These are phyloP conservation scores for Lophiostoma macrostomum DNA, from an alignment of 495 filamentous ascomycete species.

Conservation along the genomic window DNA sequence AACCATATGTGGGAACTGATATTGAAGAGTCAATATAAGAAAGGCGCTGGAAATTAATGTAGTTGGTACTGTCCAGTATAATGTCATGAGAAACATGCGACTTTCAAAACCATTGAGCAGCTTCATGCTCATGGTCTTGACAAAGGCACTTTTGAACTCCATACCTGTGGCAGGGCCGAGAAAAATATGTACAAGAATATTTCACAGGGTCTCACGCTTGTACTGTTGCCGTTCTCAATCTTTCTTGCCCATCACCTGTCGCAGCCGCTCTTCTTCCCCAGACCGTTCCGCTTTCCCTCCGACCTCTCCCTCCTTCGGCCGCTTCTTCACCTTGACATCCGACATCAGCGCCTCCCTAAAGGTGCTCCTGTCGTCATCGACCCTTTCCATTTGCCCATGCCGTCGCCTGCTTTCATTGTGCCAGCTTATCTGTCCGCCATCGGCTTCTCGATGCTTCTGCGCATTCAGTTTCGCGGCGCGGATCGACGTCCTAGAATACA, in stretches of 20 bases:
- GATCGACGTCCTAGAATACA: conserved; percentile 47
- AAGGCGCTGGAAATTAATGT: too few relatives aligned
- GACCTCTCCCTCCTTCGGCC: neutral
- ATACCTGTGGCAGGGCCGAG: too few relatives aligned
- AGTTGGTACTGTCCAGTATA: too few relatives aligned
- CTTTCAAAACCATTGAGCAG: too few relatives aligned
- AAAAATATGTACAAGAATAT: too few relatives aligned
- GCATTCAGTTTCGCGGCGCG: conserved; percentile 46
- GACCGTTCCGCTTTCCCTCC: conserved; percentile 13
- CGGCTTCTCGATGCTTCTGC: conserved; percentile 40
- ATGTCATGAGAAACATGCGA: too few relatives aligned
- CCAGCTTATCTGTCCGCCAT: conserved; percentile 41
- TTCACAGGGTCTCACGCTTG: too few relatives aligned
- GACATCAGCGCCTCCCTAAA: conserved; percentile 30
- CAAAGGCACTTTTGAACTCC: too few relatives aligned
- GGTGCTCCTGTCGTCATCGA: conserved; percentile 32
- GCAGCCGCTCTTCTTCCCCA: conserved; percentile 18
- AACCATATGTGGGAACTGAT: too few relatives aligned
- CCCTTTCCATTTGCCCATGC: conserved; percentile 37
- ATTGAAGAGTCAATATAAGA: too few relatives aligned
- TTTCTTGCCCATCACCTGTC: conserved; percentile 26
- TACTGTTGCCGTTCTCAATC: too few relatives aligned
- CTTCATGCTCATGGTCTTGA: too few relatives aligned
- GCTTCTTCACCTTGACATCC: conserved; percentile 13
- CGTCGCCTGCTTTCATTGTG: conserved; percentile 36